Evolutionary conservation across 2,329 filamentous ascomycete species (phyloP).

Genomic region (Talaromyces sp.): DNA sequence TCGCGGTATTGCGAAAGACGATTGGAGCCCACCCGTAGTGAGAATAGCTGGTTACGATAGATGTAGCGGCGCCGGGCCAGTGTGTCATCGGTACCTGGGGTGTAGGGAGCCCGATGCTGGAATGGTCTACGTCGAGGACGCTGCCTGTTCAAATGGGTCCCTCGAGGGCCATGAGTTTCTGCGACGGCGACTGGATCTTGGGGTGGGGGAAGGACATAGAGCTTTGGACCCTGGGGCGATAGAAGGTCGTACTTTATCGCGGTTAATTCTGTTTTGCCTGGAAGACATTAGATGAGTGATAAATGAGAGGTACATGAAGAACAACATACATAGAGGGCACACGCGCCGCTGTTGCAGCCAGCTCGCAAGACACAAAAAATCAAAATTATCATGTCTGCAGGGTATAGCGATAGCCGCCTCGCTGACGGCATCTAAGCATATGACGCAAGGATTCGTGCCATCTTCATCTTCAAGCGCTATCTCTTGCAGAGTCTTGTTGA

Average conservation of each 20-base stretch:
- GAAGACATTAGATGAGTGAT: background rate
- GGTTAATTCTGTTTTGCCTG: slow-evolving; percentile 52
- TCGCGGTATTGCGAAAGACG: slow-evolving; percentile 72
- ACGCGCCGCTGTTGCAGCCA: slow-evolving; percentile 72
- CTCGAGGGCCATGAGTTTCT: background rate
- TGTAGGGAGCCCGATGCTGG: slow-evolving; percentile 20
- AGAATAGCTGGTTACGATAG: slow-evolving; percentile 70
- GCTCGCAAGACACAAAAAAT: slow-evolving; percentile 77
- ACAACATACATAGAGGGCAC: slow-evolving; percentile 72
- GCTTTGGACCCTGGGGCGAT: slow-evolving; percentile 52
- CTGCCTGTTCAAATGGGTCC: background rate
- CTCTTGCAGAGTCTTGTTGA: slow-evolving; percentile 46
- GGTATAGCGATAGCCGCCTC: slow-evolving; percentile 70
- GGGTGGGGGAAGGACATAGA: slow-evolving; percentile 52
- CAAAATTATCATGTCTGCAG: slow-evolving; percentile 77
- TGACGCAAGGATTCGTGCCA: slow-evolving; percentile 65
- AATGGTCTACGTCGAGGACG: slow-evolving; percentile 21
- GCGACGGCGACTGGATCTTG: slow-evolving; percentile 19
- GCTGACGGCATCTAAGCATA: slow-evolving; percentile 75
- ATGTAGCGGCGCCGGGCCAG: slow-evolving; percentile 65
- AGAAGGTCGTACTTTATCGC: slow-evolving; percentile 66
- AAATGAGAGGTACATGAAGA: background rate
- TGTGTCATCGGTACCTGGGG: slow-evolving; percentile 33
- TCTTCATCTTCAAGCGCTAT: slow-evolving; percentile 36
- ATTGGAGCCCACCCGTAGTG: slow-evolving; percentile 79